Evolutionary conservation across 2,329 filamentous ascomycete genomes (phyloP).

Genomic region (Cladosporium velox): DNA sequence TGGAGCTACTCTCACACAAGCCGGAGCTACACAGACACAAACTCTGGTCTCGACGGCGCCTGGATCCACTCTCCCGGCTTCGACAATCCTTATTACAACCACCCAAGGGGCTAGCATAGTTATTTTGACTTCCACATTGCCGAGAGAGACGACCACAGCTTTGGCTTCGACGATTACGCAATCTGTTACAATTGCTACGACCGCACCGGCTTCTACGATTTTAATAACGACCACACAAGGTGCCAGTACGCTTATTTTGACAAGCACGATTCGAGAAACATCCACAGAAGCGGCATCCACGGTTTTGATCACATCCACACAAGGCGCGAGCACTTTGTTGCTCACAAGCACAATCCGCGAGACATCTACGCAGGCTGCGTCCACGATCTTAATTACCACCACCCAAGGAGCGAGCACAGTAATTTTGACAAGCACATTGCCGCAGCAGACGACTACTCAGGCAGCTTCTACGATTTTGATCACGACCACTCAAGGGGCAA

Average conservation of each 20-base stretch:
- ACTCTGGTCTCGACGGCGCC: neutral
- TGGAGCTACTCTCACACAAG: neutral
- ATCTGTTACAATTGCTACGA: neutral
- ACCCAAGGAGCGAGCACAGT: neutral
- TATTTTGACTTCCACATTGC: neutral
- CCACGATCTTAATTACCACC: neutral
- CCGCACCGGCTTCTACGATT: slow-evolving; percentile 12
- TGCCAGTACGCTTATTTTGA: neutral
- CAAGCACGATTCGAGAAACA: neutral
- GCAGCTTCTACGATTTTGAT: neutral
- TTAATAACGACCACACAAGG: slow-evolving; percentile 4
- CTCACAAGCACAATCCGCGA: neutral
- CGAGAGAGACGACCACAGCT: neutral
- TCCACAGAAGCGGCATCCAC: slow-evolving; percentile 7
- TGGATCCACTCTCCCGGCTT: slow-evolving; percentile 9
- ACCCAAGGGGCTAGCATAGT: neutral
- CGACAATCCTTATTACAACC: slow-evolving; percentile 9
- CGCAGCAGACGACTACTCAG: neutral
- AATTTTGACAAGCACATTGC: neutral
- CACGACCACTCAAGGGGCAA: neutral
- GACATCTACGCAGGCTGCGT: neutral
- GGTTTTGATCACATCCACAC: slow-evolving; percentile 4
- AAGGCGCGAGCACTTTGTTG: neutral
- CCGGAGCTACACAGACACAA: slow-evolving; percentile 8
- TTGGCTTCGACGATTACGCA: slow-evolving; percentile 1